These are phyloP conservation scores for Panus rudis DNA, from an alignment of 768 basidiomycete genomes.

Conservation along the genomic window DNA sequence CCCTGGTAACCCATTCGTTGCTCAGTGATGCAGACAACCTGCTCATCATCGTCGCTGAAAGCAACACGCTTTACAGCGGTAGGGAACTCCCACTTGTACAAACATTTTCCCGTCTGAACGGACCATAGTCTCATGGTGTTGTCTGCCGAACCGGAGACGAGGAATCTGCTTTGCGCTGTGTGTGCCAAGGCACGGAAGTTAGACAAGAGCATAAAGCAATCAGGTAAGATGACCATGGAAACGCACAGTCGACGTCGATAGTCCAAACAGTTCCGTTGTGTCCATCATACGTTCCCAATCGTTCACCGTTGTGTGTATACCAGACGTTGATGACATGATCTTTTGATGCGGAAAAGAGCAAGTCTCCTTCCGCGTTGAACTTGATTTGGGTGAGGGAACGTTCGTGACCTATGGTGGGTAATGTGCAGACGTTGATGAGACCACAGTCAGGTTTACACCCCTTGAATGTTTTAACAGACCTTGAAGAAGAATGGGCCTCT, in stretches of 20 bases:
- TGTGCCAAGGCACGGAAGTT: not conserved
- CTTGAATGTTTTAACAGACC: too few relatives aligned
- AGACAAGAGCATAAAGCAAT: not conserved
- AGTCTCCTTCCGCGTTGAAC: slow-evolving; percentile 94
- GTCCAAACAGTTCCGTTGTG: slow-evolving; percentile 98
- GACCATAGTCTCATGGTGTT: slow-evolving; percentile 90
- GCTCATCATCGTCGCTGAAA: slow-evolving; percentile 80
- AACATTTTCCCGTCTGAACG: slow-evolving; percentile 83
- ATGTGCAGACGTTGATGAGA: not conserved
- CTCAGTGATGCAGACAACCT: slow-evolving; percentile 91
- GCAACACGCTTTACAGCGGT: slow-evolving; percentile 95
- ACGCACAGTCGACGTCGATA: slow-evolving; percentile 88
- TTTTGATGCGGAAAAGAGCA: slow-evolving; percentile 94
- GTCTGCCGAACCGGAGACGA: slow-evolving; percentile 91
- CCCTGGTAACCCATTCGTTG: slow-evolving; percentile 93
- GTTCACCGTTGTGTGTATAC: slow-evolving; percentile 96
- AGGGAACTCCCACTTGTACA: slow-evolving; percentile 96
- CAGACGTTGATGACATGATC: slow-evolving; percentile 94
- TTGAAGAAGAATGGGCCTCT: slow-evolving; percentile 32
- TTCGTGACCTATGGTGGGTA: slow-evolving; percentile 68
- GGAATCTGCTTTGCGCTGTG: slow-evolving; percentile 73
- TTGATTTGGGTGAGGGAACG: slow-evolving; percentile 96
- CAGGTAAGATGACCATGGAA: not conserved
- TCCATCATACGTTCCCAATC: slow-evolving; percentile 93
- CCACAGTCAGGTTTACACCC: not conserved